These are phyloP conservation scores for Thermothielavioides terrestris DNA, from an alignment of 495 filamentous ascomycete species.

Conservation along the genomic window DNA sequence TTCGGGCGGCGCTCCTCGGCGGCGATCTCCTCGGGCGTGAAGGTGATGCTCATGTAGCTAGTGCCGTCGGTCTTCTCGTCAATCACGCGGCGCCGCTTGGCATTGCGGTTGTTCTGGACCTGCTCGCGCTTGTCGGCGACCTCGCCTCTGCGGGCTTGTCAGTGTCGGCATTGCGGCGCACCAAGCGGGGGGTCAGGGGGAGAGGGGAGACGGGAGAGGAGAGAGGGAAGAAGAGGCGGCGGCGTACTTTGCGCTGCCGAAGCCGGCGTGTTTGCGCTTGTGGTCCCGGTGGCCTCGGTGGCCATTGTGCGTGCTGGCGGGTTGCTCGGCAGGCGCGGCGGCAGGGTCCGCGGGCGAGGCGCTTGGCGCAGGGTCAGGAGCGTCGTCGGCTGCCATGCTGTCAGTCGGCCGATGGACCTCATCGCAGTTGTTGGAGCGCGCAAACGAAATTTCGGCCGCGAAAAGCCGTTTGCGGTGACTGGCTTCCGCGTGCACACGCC, in stretches of 20 bases:
- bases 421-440: neutral
- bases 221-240: neutral
- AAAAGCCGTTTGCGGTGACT: too few species aligned
- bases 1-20: conserved; percentile 81
- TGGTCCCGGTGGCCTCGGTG: conserved; percentile 5
- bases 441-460: neutral
- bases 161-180: conserved; percentile 21
- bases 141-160: conserved; percentile 17
- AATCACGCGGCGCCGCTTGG: conserved; percentile 46
- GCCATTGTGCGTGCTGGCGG: conserved; percentile 12
- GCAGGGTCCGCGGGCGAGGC: neutral
- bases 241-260: conserved; percentile 21
- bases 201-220: too few species aligned
- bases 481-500: too few species aligned
- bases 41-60: conserved; percentile 38
- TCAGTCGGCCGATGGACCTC: conserved; percentile 3
- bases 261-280: conserved; percentile 16
- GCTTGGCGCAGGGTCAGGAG: neutral
- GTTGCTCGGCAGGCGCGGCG: neutral
- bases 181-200: too few species aligned
- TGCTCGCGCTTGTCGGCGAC: conserved; percentile 52
- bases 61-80: conserved; percentile 31
- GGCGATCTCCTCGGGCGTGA: conserved; percentile 63
- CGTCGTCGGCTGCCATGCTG: conserved; percentile 19
- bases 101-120: conserved; percentile 45